Conservation (phyloP, 768 basidiomycete species). For the Tylopilus rubrobrunneus region DNA sequence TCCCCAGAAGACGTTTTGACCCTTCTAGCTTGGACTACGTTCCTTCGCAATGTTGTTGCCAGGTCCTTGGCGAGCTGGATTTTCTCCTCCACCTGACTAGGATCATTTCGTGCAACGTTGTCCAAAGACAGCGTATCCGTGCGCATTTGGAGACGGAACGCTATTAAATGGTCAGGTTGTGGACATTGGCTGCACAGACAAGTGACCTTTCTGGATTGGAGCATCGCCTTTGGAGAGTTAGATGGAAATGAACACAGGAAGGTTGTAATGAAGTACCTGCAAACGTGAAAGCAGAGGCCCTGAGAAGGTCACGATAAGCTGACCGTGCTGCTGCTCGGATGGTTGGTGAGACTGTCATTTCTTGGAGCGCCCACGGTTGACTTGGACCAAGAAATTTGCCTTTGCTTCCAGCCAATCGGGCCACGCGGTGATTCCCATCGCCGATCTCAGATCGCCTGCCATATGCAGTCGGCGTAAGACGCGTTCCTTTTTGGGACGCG, state of each 20-base stretch:
- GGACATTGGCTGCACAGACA: background rate
- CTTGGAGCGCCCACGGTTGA: background rate
- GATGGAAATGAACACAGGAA: background rate
- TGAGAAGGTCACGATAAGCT: constrained; percentile 68
- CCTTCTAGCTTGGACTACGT: constrained; percentile 78
- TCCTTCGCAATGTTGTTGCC: constrained; percentile 68
- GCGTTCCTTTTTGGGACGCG: constrained; percentile 38
- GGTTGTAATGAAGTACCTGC: constrained; percentile 37
- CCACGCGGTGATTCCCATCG: constrained; percentile 11
- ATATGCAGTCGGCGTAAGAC: constrained; percentile 35
- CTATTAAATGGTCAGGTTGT: constrained; percentile 34
- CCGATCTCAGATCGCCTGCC: constrained; percentile 32
- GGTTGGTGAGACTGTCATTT: constrained; percentile 49
- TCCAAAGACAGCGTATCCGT: constrained; percentile 44
- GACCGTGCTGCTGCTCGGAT: constrained; percentile 66
- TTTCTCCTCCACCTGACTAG: constrained; percentile 48
- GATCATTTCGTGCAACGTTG: constrained; percentile 40
- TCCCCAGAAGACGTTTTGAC: constrained; percentile 34
- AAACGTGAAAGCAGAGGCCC: constrained; percentile 67
- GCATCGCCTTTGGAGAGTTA: constrained; percentile 46
- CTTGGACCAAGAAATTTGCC: background rate
- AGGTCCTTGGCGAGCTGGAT: constrained; percentile 64
- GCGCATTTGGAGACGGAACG: constrained; percentile 71
- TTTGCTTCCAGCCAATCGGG: constrained; percentile 14
- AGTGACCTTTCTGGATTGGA: constrained; percentile 46